These are phyloP conservation scores for Grifola frondosa DNA, from an alignment of 1,284 basidiomycete species.

Conservation along the genomic window DNA sequence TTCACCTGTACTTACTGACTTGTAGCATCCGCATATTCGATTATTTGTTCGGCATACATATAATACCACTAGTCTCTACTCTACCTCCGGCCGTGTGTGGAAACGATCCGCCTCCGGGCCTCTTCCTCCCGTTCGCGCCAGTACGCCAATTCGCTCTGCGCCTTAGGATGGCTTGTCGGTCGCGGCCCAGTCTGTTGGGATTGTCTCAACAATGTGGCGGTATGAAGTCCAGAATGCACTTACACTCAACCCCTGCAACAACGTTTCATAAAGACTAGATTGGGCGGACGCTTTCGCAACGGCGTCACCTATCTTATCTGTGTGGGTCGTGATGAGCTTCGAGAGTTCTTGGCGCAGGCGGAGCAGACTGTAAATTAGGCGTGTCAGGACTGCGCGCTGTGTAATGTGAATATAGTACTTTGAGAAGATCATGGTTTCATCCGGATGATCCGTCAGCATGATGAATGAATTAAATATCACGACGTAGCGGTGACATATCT, in stretches of 20 bases:
- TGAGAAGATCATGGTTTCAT: conserved; percentile 93
- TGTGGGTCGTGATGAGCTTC: conserved; percentile 74
- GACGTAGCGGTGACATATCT: conserved; percentile 69
- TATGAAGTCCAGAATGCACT: conserved; percentile 28
- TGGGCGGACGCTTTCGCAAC: conserved; percentile 67
- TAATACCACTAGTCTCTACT: background rate
- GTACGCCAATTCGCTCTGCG: conserved; percentile 57
- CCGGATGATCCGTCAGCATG: conserved; percentile 75
- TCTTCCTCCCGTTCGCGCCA: conserved; percentile 61
- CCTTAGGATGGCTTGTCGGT: conserved; percentile 51
- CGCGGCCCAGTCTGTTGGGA: conserved; percentile 26
- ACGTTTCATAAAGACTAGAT: conserved; percentile 70
- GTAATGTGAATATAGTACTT: conserved; percentile 51
- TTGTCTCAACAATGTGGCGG: background rate
- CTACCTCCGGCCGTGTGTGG: conserved; percentile 24
- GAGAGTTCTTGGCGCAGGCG: conserved; percentile 85
- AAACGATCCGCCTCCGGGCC: conserved; percentile 44
- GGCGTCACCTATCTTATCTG: conserved; percentile 63
- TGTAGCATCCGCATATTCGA: background rate
- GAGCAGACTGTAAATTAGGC: conserved; percentile 55
- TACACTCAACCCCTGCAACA: conserved; percentile 79
- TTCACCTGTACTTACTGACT: no score
- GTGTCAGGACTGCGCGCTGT: conserved; percentile 5
- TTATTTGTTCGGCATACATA: conserved; percentile 2
- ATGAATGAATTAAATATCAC: conserved; percentile 80